Evolutionary conservation across 768 basidiomycete genomes (phyloP), one percentile per base, ranked within the genome.

Genomic region (Tylopilus sp.): DNA sequence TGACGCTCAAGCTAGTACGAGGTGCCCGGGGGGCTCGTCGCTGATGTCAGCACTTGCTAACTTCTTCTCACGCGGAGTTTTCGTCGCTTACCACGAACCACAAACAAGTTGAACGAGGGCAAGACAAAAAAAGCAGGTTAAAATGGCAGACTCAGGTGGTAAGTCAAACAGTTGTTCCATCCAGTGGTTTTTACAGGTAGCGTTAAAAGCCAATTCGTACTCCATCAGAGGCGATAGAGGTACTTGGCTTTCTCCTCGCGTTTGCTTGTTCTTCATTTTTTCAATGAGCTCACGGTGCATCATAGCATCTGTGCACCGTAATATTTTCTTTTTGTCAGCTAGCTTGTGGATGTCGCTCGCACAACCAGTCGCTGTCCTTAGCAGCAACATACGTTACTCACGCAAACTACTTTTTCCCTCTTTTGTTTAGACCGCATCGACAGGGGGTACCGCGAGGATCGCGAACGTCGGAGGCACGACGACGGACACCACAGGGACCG

Each of bases 231-330:
- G 46, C 70, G 64, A 64, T 49, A 53, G 67, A 72, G 59, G 67
- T 64, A 64, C 66, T 65, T 67, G 68, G 54, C 63, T 54, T 48
- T 71, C 70, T 63, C 60, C 64, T 62, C 60, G 64, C 62, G 68
- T 68, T 74, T 54, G 55, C 59, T 58, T 49, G 57, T 54, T 53
- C 53, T 59, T 34, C 40, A 26, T 37, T 63, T 61, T 80, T 58
- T 65, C 72, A 72, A 76, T 74, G 78, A 77, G 78, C 80, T 83
- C 81, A 83, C 82, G 82, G 80, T 83, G 82, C 81, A 79, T 66
- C 63, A 36, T 60, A 67, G 63, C 68, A 63, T 63, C 63, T 60
- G 53, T 64, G 69, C 72, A 68, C 82, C 78, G 73, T 82, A 69
- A 72, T 72, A 49, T 63, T 71, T 77, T 70, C 34, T 53, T 54